Base-by-base conservation (phyloP, 352 stramenopile species). In the Globisporangium echinulatum region DNA sequence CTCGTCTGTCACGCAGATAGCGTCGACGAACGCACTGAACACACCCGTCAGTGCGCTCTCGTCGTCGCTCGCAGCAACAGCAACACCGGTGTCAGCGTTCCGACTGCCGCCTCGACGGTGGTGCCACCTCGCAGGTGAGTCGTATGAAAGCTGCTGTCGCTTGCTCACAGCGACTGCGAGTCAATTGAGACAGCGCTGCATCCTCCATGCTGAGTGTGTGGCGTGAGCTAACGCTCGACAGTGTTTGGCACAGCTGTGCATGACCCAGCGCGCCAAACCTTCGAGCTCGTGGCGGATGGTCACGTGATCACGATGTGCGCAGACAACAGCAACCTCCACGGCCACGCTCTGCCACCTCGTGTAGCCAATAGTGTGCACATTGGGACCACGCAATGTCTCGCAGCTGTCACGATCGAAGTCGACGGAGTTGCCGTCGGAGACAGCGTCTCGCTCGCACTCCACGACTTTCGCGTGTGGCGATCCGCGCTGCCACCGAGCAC, bases 381-480 rank as follows among this genome's bases (percentile, higher is more conserved):
- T 33, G 25, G 25, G 25, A 33, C 25, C 25, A 33, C 25, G 25
- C 25, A 33, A 3, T 3, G 25, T 33, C 25, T 33, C 25, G 25
- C 25, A 33, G 25, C 25, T 33, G 25, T 33, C 25, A 33, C 25
- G 25, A 33, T 33, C 25, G 25, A 33, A 33, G 25, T 33, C 25
- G 25, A 33, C 25, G 25, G 25, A 33, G 25, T 33, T 33, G 25
- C 25, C 25, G 25, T 33, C 25, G 25, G 25, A 6, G 49, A 9
- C 9, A 38, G 8, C 2, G 10, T 17, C 6, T 8, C 10, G 43
- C 6, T 55, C 7, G 42, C 6, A 7, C 39, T 70, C 17, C 64
- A 70, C 19, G 64, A 70, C 37, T 25, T 70, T 46, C 64, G 64
- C 4, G 46, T 67, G 15, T 70, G 64, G 64, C 10, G 40, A 1